Evolutionary conservation across 1,284 basidiomycete species (phyloP).

Genomic region (Marasmius fiardii): DNA sequence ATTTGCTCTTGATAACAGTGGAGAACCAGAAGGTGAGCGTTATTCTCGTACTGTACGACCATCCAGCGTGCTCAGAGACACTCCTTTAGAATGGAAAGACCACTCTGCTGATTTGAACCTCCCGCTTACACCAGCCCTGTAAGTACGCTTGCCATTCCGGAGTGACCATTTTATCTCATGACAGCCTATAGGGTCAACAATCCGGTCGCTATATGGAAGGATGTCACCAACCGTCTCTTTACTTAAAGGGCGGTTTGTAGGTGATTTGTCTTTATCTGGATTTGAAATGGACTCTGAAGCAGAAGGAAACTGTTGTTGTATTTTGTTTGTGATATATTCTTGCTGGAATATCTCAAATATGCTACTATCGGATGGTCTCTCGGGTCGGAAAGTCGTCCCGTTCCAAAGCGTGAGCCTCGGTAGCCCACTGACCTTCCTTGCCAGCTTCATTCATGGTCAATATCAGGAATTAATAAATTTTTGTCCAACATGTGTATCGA

Average conservation of each 20-base stretch:
- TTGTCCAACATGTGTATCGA: too few species aligned
- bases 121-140: conserved; percentile 11
- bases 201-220: not conserved
- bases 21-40: conserved; percentile 18
- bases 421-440: not conserved
- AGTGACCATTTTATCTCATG: not conserved
- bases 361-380: not conserved
- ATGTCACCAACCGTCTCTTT: not conserved
- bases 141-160: not conserved
- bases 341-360: too few species aligned
- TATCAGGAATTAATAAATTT: not conserved
- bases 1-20: conserved; percentile 15
- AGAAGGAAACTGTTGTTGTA: too few species aligned
- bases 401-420: not conserved
- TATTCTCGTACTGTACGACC: not conserved
- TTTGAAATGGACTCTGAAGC: not conserved
- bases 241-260: not conserved
- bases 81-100: conserved; percentile 24
- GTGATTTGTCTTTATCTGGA: not conserved
- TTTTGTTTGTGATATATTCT: too few species aligned
- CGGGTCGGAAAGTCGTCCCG: not conserved
- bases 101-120: conserved; percentile 22
- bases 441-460: not conserved
- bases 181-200: not conserved
- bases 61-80: not conserved